Base-by-base conservation (phyloP, 306 rosid genomes). In the Medicago ruthenica region DNA sequence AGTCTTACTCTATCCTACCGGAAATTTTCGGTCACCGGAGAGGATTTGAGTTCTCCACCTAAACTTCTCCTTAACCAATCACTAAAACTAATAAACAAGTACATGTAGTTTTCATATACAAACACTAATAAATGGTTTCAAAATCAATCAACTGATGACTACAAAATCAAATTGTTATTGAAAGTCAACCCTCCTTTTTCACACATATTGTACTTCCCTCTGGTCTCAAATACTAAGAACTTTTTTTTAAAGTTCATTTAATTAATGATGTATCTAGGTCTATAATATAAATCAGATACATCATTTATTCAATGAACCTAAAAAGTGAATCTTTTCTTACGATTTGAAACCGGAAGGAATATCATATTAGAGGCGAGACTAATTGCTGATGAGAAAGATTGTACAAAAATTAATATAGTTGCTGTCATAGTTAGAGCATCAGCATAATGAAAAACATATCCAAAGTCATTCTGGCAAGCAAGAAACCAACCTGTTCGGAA, bases 401-500 rank as follows among this genome's bases (percentile, higher is more conserved):
- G 3, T n/a, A 44, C 58, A 70, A 48, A 70, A 69, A 71, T 27
- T 27, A 27, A 27, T 27, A 27, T 27, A 27, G 64, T 18, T 45
- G 64, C 48, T 82, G 5, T 31, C 44, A 61, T 31, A 7, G 10
- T 13, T 5, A 31, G 12, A 61, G n/a, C 71, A 51, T 51, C 65
- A 55, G 2, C 51, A 72, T 2, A 72, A 31, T 10, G 55, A 72
- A 71, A 68, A 66, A 53, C 39, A 45, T 42, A 45, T 20, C 47
- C 65, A 50, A 5, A 44, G 1, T 15, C 47, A 77, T 37, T 66
- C 53, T 74, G 16, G n/a, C 24, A 41, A 62, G 13, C 62, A 41
- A 62, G 13, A 57, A 20, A 31, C 60, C 40, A 55, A 95, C 99
- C 97, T 95, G 97, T 78, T 92, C 97, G 15, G 92, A 71, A 72